phyloP scores from a whole-genome alignment of 31 red algal species.

The Asparagopsis taxiformis region DNA sequence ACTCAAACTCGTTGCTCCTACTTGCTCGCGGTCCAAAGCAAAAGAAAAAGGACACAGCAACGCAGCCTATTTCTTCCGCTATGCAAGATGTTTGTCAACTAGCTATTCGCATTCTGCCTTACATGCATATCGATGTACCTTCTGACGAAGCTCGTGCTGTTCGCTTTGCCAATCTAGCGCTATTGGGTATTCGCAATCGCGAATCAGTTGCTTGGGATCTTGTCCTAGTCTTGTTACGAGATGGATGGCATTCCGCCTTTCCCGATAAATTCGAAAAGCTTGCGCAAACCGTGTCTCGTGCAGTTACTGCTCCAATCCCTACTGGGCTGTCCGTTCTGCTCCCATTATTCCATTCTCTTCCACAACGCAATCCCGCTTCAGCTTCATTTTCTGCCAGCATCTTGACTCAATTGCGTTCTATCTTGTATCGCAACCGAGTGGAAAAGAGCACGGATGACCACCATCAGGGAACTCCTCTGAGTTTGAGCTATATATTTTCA shows the following conservation, averaged over 20 bases:
- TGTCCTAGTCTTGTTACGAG: conserved; percentile 16
- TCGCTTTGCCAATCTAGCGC: conserved; percentile 21
- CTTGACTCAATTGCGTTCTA: conserved; percentile 10
- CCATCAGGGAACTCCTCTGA: conserved; percentile 3
- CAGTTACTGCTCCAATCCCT: conserved; percentile 28
- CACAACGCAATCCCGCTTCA: not conserved
- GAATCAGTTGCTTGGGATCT: conserved; percentile 38
- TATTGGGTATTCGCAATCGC: conserved; percentile 15
- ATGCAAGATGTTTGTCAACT: conserved; percentile 31
- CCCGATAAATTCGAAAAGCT: conserved; percentile 1
- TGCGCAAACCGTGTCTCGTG: conserved; percentile 11
- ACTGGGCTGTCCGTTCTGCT: conserved; percentile 17
- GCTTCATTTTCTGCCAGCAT: conserved; percentile 15
- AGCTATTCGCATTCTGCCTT: conserved; percentile 18
- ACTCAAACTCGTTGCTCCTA: conserved; percentile 17
- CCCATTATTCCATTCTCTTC: conserved; percentile 24
- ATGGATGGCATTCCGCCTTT: conserved; percentile 40
- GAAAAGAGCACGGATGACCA: too few relatives aligned
- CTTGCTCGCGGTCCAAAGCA: conserved; percentile 14
- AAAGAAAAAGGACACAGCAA: conserved; percentile 14
- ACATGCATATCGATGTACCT: not conserved
- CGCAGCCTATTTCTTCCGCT: conserved; percentile 5
- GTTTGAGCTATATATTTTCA: conserved; percentile 13
- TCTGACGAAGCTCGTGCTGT: conserved; percentile 12
- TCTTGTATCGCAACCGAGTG: conserved; percentile 2